Evolutionary conservation across 2,329 filamentous ascomycete genomes (phyloP).

Genomic region (Gliomastix tumulicola): DNA sequence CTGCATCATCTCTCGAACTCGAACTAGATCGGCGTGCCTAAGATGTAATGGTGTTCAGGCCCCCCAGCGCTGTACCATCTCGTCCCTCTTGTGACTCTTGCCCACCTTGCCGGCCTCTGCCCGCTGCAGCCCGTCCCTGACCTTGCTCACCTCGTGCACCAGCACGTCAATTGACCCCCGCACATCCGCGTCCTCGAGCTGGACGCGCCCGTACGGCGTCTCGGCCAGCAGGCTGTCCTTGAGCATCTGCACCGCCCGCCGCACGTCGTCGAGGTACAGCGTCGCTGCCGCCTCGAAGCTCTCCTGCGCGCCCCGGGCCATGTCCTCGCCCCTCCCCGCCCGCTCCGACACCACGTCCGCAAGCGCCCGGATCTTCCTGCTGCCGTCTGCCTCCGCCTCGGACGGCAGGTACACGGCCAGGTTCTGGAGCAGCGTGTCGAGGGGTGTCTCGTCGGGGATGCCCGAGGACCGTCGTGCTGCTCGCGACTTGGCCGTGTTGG

Average conservation of each 20-base stretch:
- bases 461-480: slow-evolving; percentile 27
- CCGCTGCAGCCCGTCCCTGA: slow-evolving; percentile 26
- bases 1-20: too few relatives aligned
- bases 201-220: slow-evolving; percentile 38
- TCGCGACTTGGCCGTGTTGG: slow-evolving; percentile 12
- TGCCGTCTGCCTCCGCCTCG: slow-evolving; percentile 15
- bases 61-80: slow-evolving; percentile 31
- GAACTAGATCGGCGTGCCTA: too few relatives aligned
- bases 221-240: slow-evolving; percentile 46
- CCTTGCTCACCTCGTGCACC: slow-evolving; percentile 33
- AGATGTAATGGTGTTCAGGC: too few relatives aligned
- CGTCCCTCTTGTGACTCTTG: slow-evolving; percentile 39
- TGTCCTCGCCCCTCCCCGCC: slow-evolving; percentile 31
- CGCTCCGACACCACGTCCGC: slow-evolving; percentile 30
- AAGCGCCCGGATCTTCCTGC: slow-evolving; percentile 20
- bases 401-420: slow-evolving; percentile 35
- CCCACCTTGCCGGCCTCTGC: slow-evolving; percentile 26
- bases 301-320: slow-evolving; percentile 38
- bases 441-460: slow-evolving; percentile 25
- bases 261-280: slow-evolving; percentile 37
- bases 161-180: slow-evolving; percentile 41
- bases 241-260: slow-evolving; percentile 39
- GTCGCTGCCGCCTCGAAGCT: slow-evolving; percentile 37
- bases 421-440: slow-evolving; percentile 40
- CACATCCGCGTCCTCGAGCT: slow-evolving; percentile 45